phyloP scores from a whole-genome alignment of 2,329 filamentous ascomycete genomes.

The Aaosphaeria pasadenensis region DNA sequence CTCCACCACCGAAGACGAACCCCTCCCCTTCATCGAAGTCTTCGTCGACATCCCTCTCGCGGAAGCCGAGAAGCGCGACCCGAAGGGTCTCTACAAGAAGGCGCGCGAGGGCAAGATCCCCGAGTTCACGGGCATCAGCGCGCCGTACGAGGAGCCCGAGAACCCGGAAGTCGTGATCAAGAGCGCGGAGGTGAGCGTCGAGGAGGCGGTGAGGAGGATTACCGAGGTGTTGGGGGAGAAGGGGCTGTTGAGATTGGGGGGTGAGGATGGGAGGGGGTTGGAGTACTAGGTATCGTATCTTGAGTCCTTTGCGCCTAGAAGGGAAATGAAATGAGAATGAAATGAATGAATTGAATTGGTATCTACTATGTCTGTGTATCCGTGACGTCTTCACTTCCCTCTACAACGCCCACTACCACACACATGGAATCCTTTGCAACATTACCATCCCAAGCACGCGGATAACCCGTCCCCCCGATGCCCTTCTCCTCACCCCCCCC shows the following conservation, averaged over 20 bases:
- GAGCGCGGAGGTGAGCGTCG: slow-evolving; percentile 77
- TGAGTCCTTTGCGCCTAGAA: no score
- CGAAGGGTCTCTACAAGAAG: slow-evolving; percentile 98
- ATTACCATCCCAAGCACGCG: no score
- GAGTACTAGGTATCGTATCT: slow-evolving; percentile 14
- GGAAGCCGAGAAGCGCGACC: slow-evolving; percentile 91
- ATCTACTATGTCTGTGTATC: no score
- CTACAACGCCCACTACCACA: no score
- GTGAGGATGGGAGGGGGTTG: slow-evolving; percentile 10
- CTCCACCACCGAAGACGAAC: slow-evolving; percentile 52
- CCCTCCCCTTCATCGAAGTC: slow-evolving; percentile 89
- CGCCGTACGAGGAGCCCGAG: slow-evolving; percentile 88
- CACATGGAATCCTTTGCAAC: no score
- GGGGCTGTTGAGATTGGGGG: slow-evolving; percentile 53
- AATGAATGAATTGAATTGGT: no score
- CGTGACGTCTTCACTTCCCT: no score
- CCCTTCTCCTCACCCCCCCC: no score
- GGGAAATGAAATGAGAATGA: no score
- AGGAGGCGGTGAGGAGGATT: slow-evolving; percentile 86
- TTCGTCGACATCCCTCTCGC: slow-evolving; percentile 88
- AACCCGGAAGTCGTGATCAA: slow-evolving; percentile 83
- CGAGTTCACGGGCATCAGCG: slow-evolving; percentile 93
- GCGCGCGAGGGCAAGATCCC: slow-evolving; percentile 90
- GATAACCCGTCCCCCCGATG: no score
- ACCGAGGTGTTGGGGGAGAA: slow-evolving; percentile 72